Conservation (phyloP, 2,329 filamentous ascomycete species). For the Didymella pinodella region DNA sequence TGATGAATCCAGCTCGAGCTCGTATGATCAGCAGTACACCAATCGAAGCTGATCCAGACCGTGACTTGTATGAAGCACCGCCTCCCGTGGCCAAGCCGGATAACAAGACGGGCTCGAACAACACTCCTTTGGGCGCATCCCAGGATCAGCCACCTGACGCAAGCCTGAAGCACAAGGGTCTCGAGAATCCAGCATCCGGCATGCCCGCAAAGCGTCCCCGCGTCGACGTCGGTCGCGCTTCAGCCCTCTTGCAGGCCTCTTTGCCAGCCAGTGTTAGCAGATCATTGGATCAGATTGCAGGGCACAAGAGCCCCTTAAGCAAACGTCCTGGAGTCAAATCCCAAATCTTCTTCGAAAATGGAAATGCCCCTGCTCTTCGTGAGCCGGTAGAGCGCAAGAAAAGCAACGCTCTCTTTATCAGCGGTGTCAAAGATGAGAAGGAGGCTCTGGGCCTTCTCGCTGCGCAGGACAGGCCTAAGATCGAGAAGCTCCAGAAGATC, state of each 20-base stretch:
- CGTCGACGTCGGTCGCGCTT: slow-evolving; percentile 20
- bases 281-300: not conserved
- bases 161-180: slow-evolving; percentile 3
- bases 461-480: slow-evolving; percentile 83
- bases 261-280: not conserved
- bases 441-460: slow-evolving; percentile 82
- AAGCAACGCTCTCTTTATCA: slow-evolving; percentile 87
- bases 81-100: slow-evolving; percentile 5
- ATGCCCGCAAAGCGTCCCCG: slow-evolving; percentile 22
- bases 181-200: not conserved
- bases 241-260: slow-evolving; percentile 17
- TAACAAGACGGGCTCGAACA: slow-evolving; percentile 29
- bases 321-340: not conserved
- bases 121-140: slow-evolving; percentile 23
- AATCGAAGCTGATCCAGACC: slow-evolving; percentile 23
- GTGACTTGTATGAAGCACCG: slow-evolving; percentile 26
- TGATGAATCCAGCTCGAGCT: slow-evolving; percentile 28
- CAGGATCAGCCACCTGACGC: not conserved
- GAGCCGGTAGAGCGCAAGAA: slow-evolving; percentile 66
- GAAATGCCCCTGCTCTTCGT: slow-evolving; percentile 8
- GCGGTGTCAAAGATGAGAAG: slow-evolving; percentile 83
- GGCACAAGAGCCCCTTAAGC: not conserved
- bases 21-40: slow-evolving; percentile 16
- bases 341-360: too few relatives aligned
- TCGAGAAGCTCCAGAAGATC: slow-evolving; percentile 73